These are phyloP conservation scores for Phialophora macrospora DNA, from an alignment of 2,329 filamentous ascomycete species.

Conservation along the genomic window DNA sequence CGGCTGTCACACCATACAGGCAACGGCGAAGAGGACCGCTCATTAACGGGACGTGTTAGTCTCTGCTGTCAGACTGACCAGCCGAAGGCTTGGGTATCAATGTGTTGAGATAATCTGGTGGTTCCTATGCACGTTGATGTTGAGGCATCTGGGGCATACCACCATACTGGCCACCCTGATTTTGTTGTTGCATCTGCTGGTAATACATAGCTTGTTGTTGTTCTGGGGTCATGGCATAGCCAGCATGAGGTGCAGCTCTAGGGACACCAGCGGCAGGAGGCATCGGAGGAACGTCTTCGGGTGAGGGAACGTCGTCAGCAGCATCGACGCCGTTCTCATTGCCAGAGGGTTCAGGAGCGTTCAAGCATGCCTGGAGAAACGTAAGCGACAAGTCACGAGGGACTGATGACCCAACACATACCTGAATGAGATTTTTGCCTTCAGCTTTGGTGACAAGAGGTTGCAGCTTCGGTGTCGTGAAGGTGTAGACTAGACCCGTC, in stretches of 20 bases:
- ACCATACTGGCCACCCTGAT: slow-evolving; percentile 70
- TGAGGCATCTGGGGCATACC: slow-evolving; percentile 81
- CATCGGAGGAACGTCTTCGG: slow-evolving; percentile 84
- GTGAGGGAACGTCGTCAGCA: slow-evolving; percentile 79
- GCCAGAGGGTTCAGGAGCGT: slow-evolving; percentile 88
- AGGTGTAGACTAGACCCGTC: slow-evolving; percentile 96
- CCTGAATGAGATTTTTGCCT: slow-evolving; percentile 99
- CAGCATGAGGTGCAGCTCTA: slow-evolving; percentile 63
- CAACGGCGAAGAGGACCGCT: not conserved
- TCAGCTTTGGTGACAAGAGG: slow-evolving; percentile 97
- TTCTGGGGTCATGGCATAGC: slow-evolving; percentile 66
- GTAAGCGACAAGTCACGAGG: slow-evolving; percentile 33
- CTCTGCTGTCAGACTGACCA: slow-evolving; percentile 8
- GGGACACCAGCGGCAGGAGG: slow-evolving; percentile 72
- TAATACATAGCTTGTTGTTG: slow-evolving; percentile 80
- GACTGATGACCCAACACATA: slow-evolving; percentile 53
- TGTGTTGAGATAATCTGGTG: slow-evolving; percentile 10
- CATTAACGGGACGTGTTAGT: not conserved
- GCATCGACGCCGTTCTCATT: slow-evolving; percentile 82
- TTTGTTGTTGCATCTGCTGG: slow-evolving; percentile 77
- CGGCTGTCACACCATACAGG: not conserved
- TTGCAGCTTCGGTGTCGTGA: slow-evolving; percentile 97
- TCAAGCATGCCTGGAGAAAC: slow-evolving; percentile 81
- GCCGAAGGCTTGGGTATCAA: slow-evolving; percentile 28
- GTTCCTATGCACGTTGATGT: slow-evolving; percentile 67